A percentile compares a stretch with the other conserved stretches of the same genome.
Conservation (phyloP, 2,329 filamentous ascomycete genomes). For the Penicillium sclerotigenum region DNA sequence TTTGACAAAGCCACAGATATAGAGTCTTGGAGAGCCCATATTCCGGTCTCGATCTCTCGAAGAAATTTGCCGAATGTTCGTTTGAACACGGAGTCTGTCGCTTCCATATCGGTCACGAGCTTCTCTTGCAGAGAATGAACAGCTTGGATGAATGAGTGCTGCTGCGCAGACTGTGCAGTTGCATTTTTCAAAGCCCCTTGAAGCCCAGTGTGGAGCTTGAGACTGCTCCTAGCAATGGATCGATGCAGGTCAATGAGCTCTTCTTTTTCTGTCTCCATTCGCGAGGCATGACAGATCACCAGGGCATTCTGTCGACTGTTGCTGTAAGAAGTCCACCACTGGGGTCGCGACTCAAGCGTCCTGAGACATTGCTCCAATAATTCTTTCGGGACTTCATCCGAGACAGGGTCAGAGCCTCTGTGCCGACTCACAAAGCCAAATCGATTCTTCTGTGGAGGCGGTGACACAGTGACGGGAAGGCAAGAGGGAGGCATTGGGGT, state of each 20-base stretch:
- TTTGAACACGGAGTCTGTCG: slow-evolving; percentile 25
- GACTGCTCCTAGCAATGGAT: slow-evolving; percentile 37
- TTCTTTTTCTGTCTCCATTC: slow-evolving; percentile 56
- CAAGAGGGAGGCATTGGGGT: slow-evolving; percentile 53
- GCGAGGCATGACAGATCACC: slow-evolving; percentile 60
- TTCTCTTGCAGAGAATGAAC: slow-evolving; percentile 31
- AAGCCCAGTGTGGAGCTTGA: slow-evolving; percentile 36
- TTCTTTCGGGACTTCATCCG: slow-evolving; percentile 21
- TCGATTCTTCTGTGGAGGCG: slow-evolving; percentile 29
- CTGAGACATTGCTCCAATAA: slow-evolving; percentile 52
- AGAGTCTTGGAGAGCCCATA: slow-evolving; percentile 22
- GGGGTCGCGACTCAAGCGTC: slow-evolving; percentile 53
- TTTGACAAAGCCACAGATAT: slow-evolving; percentile 20
- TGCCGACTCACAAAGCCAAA: slow-evolving; percentile 23
- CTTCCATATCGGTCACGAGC: slow-evolving; percentile 33
- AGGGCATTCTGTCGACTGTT: slow-evolving; percentile 60
- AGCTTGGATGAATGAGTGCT: slow-evolving; percentile 34
- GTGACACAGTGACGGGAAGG: slow-evolving; percentile 45
- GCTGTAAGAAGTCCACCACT: slow-evolving; percentile 64
- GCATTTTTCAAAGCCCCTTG: slow-evolving; percentile 34
- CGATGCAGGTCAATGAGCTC: slow-evolving; percentile 42
- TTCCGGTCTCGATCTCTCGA: slow-evolving; percentile 23
- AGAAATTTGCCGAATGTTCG: slow-evolving; percentile 26
- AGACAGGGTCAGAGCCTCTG: slow-evolving; percentile 16
- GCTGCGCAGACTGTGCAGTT: slow-evolving; percentile 27